phyloP scores from a whole-genome alignment of 176 grass and related monocot genomes.

The Oryza officinalis region DNA sequence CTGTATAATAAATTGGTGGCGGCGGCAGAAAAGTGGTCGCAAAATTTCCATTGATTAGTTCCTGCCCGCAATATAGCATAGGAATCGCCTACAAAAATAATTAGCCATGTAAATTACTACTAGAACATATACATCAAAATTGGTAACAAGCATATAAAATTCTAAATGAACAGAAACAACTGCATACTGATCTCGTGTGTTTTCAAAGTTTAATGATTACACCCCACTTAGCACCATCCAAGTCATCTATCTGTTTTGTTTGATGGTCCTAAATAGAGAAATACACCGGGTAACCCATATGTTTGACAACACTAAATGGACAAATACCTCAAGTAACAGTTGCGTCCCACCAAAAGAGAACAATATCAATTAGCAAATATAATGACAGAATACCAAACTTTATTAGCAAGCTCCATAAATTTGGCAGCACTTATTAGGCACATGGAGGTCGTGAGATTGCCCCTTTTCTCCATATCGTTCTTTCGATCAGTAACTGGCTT shows the following conservation, averaged over 20 bases:
- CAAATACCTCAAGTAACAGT: background rate
- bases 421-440: background rate
- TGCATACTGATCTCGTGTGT: background rate
- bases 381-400: background rate
- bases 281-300: background rate
- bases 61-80: slow-evolving; percentile 85
- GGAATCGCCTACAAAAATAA: slow-evolving; percentile 64
- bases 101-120: background rate
- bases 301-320: background rate
- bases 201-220: background rate
- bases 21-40: slow-evolving; percentile 55
- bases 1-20: slow-evolving; percentile 58
- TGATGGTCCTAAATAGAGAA: background rate
- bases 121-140: slow-evolving; percentile 12
- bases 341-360: background rate
- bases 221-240: background rate
- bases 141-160: background rate
- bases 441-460: background rate
- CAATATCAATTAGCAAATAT: background rate
- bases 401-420: background rate
- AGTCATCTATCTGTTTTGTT: background rate
- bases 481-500: background rate
- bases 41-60: slow-evolving; percentile 62
- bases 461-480: background rate
- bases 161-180: background rate